A percentile compares a stretch with the other conserved stretches of the same genome.
These are phyloP conservation scores for Heritiera fomes DNA, from an alignment of 345 rosid species.

Conservation along the genomic window DNA sequence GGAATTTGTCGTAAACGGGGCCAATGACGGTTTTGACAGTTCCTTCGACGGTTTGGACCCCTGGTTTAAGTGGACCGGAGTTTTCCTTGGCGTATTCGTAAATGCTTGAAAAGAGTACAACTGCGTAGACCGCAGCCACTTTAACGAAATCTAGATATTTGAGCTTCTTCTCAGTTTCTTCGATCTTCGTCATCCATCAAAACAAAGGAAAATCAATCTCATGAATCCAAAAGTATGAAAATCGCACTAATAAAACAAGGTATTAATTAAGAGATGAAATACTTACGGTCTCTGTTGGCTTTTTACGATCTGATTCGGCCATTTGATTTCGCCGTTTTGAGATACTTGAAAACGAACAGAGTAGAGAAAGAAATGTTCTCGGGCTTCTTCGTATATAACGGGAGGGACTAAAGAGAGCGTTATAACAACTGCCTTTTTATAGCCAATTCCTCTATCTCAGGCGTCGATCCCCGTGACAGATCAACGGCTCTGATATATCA, in stretches of 20 bases:
- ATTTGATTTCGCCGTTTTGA: neutral
- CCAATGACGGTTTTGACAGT: conserved; percentile 57
- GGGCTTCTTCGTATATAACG: conserved; percentile 19
- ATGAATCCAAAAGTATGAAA: neutral
- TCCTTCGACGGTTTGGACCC: conserved; percentile 64
- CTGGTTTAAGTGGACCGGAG: conserved; percentile 71
- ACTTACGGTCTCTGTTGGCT: conserved; percentile 25
- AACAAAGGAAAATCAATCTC: neutral
- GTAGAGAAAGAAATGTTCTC: neutral
- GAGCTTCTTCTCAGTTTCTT: conserved; percentile 40
- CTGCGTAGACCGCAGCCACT: conserved; percentile 43
- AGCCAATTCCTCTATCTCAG: neutral
- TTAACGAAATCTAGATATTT: conserved; percentile 66
- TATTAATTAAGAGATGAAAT: neutral
- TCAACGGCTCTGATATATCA: neutral
- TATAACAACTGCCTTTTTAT: conserved; percentile 22
- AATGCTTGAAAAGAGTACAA: conserved; percentile 44
- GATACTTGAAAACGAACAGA: neutral
- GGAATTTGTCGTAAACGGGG: conserved; percentile 63
- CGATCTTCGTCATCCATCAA: conserved; percentile 19
- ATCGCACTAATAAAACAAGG: neutral
- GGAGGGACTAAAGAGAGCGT: neutral
- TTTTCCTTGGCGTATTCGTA: conserved; percentile 73
- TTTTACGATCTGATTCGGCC: conserved; percentile 32
- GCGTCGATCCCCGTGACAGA: neutral